phyloP scores from a whole-genome alignment of 352 stramenopile genomes.

The Thraustochytrium striatum region DNA sequence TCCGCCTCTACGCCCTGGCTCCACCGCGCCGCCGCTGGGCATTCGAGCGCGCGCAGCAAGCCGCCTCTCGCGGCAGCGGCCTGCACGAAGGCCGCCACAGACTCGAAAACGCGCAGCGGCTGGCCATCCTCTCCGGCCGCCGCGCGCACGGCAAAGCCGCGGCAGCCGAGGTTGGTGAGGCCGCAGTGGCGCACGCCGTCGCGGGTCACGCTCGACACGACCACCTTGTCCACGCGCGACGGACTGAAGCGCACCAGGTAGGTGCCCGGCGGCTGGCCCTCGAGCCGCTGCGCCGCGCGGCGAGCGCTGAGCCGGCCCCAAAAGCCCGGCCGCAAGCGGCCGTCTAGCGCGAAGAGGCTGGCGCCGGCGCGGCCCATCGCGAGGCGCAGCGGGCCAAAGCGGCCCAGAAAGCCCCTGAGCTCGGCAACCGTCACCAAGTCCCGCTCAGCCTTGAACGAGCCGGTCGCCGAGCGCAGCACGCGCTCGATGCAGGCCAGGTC shows the following conservation, averaged over 20 bases:
- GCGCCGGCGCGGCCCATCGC: neutral
- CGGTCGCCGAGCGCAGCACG: too few relatives aligned
- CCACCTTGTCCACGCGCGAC: neutral
- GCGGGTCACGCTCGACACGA: slow-evolving; percentile 1
- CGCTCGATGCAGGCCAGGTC: too few relatives aligned
- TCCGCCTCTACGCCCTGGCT: too few relatives aligned
- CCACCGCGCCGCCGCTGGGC: neutral
- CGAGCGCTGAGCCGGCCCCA: neutral
- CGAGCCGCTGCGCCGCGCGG: neutral
- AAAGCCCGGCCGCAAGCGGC: neutral
- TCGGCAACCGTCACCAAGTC: too few relatives aligned
- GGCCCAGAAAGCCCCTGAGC: neutral
- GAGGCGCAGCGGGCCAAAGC: slow-evolving; percentile 1
- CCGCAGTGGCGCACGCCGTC: neutral
- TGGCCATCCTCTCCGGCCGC: neutral
- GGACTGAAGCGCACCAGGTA: neutral
- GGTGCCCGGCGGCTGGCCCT: neutral
- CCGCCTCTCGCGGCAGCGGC: neutral
- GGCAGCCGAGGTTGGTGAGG: neutral
- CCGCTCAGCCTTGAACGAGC: too few relatives aligned
- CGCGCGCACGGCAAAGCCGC: neutral
- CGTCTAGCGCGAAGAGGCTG: neutral
- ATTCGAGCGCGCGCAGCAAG: neutral
- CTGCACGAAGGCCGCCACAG: neutral
- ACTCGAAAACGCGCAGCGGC: neutral